Evolutionary conservation across 2,329 filamentous ascomycete genomes (phyloP), one percentile per base, ranked within the genome.

Genomic region (Fusarium cyanostomum): DNA sequence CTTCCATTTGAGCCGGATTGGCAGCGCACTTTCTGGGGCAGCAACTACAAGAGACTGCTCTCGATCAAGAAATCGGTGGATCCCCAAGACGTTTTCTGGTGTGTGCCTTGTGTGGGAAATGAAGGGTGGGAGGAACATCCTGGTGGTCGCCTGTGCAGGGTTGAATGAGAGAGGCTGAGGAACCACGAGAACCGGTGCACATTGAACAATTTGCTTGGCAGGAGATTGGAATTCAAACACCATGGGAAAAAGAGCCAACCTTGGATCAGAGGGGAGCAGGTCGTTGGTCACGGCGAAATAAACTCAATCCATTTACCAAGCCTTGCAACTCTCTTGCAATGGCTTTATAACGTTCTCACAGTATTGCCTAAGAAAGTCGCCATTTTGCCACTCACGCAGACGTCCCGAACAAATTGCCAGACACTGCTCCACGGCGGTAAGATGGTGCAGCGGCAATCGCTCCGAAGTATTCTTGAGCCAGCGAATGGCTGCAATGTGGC

Each of bases 81-180:
- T 57, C 82, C 82, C 0, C 52, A 71, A 0, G 81, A 82, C 46
- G 73, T 84, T 2, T 78, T 85, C 12, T 82, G 81, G 75, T 84
- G 81, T 54, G 64, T 76, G 11, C 76, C 80, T 0, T 84, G 81
- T 51, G 80, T 83, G 1, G 81, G 81, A 0, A 80, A 76, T 49
- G 79, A 82, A 39, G 66, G 69, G 0, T 82, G 79, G 78, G 46
- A 67, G 41, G 63, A 76, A 27, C 48, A 46, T 0, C 10, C 54
- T 0, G 53, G 73, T 28, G 73, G 72, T 0, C 68, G 43, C 3
- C 66, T 76, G 0, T 76, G 74, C 13, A 67, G 50, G 42, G 37
- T 56, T 4, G 39, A 49, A 11, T 45, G 7, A 48, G n/a, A 12
- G 11, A 11, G 7, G 13, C 8, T 11, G 8, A 15, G 2, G 9